Conservation (phyloP, 345 rosid species). For the Ricinus communis region DNA sequence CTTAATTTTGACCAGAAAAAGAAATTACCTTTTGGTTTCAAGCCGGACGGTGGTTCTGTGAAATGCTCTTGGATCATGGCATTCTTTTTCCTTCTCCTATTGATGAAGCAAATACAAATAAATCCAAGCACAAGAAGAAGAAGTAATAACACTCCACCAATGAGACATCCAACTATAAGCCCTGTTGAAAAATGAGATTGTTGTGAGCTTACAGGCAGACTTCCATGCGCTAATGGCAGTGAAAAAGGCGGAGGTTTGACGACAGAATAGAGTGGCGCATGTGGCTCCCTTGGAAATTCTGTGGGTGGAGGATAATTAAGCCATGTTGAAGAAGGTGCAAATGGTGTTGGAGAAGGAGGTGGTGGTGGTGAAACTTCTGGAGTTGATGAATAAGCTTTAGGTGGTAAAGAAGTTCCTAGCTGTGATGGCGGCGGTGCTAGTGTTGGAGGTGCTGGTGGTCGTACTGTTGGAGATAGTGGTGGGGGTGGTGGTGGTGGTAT, state of each 20-base stretch:
- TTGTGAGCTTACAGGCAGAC: constrained; percentile 21
- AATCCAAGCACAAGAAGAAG: constrained; percentile 26
- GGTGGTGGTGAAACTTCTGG: too few relatives aligned
- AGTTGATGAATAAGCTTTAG: too few relatives aligned
- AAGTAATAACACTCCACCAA: constrained; percentile 32
- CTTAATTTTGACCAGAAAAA: neutral
- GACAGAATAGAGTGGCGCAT: neutral
- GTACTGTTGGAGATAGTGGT: neutral
- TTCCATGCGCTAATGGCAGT: constrained; percentile 17
- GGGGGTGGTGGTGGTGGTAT: neutral
- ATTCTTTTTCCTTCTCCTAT: constrained; percentile 20
- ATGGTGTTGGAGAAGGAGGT: constrained; percentile 14
- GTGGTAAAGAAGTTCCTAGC: neutral
- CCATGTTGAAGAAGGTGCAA: constrained; percentile 3
- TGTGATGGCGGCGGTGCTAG: neutral
- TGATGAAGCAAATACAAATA: constrained; percentile 17
- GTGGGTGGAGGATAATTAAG: constrained; percentile 7
- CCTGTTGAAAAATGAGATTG: constrained; percentile 19
- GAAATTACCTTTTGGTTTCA: constrained; percentile 6
- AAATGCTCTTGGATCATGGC: neutral
- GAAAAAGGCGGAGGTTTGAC: constrained; percentile 7
- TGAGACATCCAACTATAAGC: constrained; percentile 16
- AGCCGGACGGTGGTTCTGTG: constrained; percentile 1
- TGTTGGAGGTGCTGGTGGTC: neutral
- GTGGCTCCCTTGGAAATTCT: neutral